Evolutionary conservation across 768 basidiomycete genomes (phyloP), one percentile per base, ranked within the genome.

Genomic region (Mycena albidolilacea): DNA sequence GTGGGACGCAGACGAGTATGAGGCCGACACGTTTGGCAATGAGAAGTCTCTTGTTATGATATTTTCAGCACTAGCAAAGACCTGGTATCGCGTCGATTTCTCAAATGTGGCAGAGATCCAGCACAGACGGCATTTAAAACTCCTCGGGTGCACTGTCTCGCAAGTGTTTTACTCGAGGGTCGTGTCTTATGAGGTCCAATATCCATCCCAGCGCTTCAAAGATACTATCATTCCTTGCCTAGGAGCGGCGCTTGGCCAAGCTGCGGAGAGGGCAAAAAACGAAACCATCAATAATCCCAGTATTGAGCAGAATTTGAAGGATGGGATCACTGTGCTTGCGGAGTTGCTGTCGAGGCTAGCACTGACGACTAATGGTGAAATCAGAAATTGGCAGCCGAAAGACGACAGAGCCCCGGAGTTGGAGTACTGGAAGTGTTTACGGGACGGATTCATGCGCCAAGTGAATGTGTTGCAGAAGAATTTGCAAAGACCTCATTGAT

Each of bases 91-190:
- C 23, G 23, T 50, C 43, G 30, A 63, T 48, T 63, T 63, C 30
- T 48, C 62, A 10, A 48, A 17, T 23, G 3, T 46, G 19, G 21
- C 23, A 21, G 43, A 21, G 41, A 48, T 63, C 6, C 44, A 48
- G 23, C 46, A 35, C 30, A 48, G 30, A 35, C 54, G 30, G 54
- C 54, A 55, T 63, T 8, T 63, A 8, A 23, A 7, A 35, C 62
- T 63, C 30, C 17, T 48, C 62, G 30, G 46, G 62, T 63, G 62
- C 62, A 63, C 62, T 23, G 62, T 35, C 9, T 55, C 54, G 54
- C 54, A 55, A 55, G 54, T 55, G 54, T 55, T 55, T 55, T 55
- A 55, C 54, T 55, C 54, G 23, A 55, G 30, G 54, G 35, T 55
- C 54, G 54, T 55, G 23, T 55, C 54, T 55, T 55, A 55, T 55